Evolutionary conservation across 352 stramenopile genomes (phyloP).

Genomic region (Phytophthora sojae): DNA sequence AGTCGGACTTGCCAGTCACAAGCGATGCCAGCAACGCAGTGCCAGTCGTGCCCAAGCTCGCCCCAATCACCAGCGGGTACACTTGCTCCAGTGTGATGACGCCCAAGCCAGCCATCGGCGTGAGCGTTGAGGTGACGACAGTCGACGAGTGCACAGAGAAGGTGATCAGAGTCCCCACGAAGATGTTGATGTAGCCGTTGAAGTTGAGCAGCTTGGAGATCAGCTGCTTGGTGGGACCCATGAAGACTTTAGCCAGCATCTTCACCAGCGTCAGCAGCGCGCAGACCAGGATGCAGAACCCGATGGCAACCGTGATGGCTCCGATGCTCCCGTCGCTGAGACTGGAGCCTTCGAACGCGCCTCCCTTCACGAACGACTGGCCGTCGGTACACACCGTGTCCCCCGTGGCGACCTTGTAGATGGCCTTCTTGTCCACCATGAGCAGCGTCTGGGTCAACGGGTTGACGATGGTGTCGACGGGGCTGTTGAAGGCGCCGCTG

Average conservation of each 20-base stretch:
- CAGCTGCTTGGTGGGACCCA: slow-evolving; percentile 80
- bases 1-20: slow-evolving; percentile 72
- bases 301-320: slow-evolving; percentile 46
- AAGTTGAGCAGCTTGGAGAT: slow-evolving; percentile 87
- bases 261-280: slow-evolving; percentile 47
- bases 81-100: slow-evolving; percentile 88
- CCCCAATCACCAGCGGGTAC: slow-evolving; percentile 88
- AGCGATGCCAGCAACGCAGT: slow-evolving; percentile 87
- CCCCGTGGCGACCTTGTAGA: slow-evolving; percentile 40
- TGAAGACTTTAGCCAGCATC: slow-evolving; percentile 61
- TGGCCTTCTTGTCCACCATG: slow-evolving; percentile 37
- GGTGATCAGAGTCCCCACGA: slow-evolving; percentile 81
- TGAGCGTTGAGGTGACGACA: slow-evolving; percentile 88
- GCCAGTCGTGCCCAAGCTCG: slow-evolving; percentile 91
- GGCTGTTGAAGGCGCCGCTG: slow-evolving; percentile 41
- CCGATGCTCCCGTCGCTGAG: slow-evolving; percentile 47
- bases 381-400: slow-evolving; percentile 22
- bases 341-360: slow-evolving; percentile 32
- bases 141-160: slow-evolving; percentile 90
- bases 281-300: slow-evolving; percentile 48
- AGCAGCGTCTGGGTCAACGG: slow-evolving; percentile 37
- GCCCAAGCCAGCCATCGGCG: slow-evolving; percentile 86
- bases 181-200: slow-evolving; percentile 88
- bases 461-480: slow-evolving; percentile 45
- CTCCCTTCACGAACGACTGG: slow-evolving; percentile 39